Conservation (phyloP, 2,329 filamentous ascomycete genomes). For the Colletotrichum coccodes region DNA sequence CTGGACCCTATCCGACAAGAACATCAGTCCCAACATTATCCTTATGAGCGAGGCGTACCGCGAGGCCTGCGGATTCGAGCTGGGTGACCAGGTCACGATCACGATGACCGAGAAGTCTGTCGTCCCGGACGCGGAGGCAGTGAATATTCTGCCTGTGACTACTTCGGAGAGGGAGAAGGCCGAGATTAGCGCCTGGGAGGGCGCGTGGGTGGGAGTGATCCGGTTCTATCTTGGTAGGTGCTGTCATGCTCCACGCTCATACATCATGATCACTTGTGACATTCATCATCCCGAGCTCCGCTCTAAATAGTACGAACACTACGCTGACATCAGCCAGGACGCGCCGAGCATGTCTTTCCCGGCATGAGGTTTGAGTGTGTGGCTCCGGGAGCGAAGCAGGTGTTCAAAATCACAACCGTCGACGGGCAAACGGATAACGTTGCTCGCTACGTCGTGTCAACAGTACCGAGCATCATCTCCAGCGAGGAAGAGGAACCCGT, state of each 20-base stretch:
- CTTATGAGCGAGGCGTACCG: constrained; percentile 81
- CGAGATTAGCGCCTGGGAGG: constrained; percentile 49
- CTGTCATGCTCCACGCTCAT: neutral
- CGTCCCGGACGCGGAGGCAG: constrained; percentile 64
- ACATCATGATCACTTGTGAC: neutral
- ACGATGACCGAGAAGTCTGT: constrained; percentile 63
- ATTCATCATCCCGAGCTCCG: neutral
- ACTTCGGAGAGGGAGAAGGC: constrained; percentile 25
- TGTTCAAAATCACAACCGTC: constrained; percentile 69
- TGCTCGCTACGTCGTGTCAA: constrained; percentile 54
- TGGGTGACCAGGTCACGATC: constrained; percentile 73
- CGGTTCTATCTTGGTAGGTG: constrained; percentile 20
- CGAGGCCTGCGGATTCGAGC: constrained; percentile 76
- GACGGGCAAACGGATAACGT: constrained; percentile 57
- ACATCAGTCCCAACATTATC: constrained; percentile 73
- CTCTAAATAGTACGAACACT: constrained; percentile 18
- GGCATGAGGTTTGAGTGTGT: constrained; percentile 77
- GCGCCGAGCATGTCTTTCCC: constrained; percentile 75
- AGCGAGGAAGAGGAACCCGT: constrained; percentile 12
- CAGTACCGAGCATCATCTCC: constrained; percentile 33
- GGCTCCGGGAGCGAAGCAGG: constrained; percentile 65
- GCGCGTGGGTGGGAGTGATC: constrained; percentile 17
- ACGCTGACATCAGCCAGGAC: constrained; percentile 49
- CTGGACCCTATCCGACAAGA: constrained; percentile 64
- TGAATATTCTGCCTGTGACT: constrained; percentile 45